phyloP scores from a whole-genome alignment of 2,329 filamentous ascomycete genomes.

The Fusarium chlamydosporum region DNA sequence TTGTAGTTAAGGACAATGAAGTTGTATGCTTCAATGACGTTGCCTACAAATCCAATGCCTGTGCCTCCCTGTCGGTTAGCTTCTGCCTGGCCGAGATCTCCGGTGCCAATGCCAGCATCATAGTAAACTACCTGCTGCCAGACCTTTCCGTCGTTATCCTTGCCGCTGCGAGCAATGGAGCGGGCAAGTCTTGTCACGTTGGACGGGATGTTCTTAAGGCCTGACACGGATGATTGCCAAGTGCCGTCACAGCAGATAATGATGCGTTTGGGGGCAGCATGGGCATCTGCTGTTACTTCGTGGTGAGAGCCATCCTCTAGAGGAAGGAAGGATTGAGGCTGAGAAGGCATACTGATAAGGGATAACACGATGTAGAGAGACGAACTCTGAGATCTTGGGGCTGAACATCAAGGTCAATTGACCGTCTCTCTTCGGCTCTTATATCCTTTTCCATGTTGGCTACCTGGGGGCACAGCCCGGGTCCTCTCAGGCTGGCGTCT shows the following conservation, averaged over 20 bases:
- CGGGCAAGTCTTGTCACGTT: slow-evolving; percentile 56
- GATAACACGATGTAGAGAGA: neutral
- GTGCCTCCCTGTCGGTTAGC: slow-evolving; percentile 43
- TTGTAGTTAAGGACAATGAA: slow-evolving; percentile 56
- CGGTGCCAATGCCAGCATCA: slow-evolving; percentile 55
- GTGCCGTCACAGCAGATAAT: slow-evolving; percentile 58
- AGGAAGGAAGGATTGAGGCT: slow-evolving; percentile 31
- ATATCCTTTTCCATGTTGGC: slow-evolving; percentile 13
- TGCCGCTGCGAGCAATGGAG: slow-evolving; percentile 46
- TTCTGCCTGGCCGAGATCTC: slow-evolving; percentile 35
- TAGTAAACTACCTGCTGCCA: slow-evolving; percentile 58
- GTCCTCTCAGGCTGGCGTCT: slow-evolving; percentile 13
- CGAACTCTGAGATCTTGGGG: neutral
- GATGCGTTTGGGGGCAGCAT: slow-evolving; percentile 46
- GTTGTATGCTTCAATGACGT: slow-evolving; percentile 56
- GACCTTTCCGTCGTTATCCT: slow-evolving; percentile 48
- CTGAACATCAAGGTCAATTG: neutral
- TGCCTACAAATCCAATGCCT: slow-evolving; percentile 51
- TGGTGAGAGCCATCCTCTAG: slow-evolving; percentile 38
- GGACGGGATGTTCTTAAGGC: slow-evolving; percentile 49
- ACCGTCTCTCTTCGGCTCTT: slow-evolving; percentile 13
- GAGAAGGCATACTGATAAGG: slow-evolving; percentile 31
- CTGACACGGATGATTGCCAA: slow-evolving; percentile 52
- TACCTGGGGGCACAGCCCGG: neutral
- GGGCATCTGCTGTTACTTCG: slow-evolving; percentile 24